Percentiles rank a stretch among this genome's conserved stretches.
Conservation (phyloP, 768 basidiomycete species). For the Termitomyces sp. region DNA sequence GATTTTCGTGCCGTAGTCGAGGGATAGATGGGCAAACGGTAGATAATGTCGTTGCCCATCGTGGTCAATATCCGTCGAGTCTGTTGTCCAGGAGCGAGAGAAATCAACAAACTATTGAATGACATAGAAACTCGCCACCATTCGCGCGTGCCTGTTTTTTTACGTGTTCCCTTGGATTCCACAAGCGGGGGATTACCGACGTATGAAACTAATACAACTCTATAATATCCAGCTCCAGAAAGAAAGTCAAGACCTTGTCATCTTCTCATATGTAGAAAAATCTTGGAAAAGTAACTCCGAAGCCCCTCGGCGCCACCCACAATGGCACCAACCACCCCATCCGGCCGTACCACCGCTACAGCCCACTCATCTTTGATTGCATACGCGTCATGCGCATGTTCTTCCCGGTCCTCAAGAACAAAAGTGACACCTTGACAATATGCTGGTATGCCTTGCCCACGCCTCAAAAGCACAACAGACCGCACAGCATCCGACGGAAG, state of each 20-base stretch:
- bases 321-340: constrained; percentile 38
- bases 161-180: neutral
- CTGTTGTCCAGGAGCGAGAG: constrained; percentile 1
- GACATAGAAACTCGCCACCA: no score
- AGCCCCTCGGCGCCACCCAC: constrained; percentile 25
- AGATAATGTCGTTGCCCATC: constrained; percentile 12
- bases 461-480: constrained; percentile 23
- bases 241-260: neutral
- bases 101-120: neutral
- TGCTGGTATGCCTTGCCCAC: constrained; percentile 13
- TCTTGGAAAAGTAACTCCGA: constrained; percentile 26
- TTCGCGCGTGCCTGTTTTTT: neutral
- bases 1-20: constrained; percentile 40
- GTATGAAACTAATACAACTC: neutral
- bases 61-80: neutral
- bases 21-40: constrained; percentile 47
- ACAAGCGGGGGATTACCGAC: neutral
- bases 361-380: constrained; percentile 22
- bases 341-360: constrained; percentile 37
- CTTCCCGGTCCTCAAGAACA: constrained; percentile 11
- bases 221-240: neutral
- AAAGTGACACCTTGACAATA: constrained; percentile 29
- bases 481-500: constrained; percentile 18
- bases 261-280: constrained; percentile 14
- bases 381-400: constrained; percentile 36